Base-by-base conservation (phyloP, 2,329 filamentous ascomycete species). In the Orbilia blumenaviensis region DNA sequence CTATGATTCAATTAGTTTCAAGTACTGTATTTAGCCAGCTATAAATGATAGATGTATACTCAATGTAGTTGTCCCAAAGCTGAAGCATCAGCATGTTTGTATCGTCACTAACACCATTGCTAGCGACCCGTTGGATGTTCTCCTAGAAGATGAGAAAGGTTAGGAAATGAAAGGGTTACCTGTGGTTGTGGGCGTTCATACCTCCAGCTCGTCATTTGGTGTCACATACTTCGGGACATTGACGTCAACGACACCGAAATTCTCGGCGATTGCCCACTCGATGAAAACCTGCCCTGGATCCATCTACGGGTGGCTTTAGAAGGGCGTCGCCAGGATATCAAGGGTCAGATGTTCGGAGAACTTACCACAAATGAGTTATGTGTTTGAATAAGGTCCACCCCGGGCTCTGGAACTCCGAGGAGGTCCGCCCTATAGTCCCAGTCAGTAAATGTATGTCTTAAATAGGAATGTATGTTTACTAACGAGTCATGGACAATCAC, bases 31-130 rank as follows among this genome's bases (percentile, higher is more conserved):
- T 29, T n/a, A 7, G 18, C 2, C 6, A 2, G 9, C 18, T 32
- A 1, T 27, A 25, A 6, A 8, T 38, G 2, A 25, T 9, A 25
- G 46, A 18, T 14, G 79, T 85, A 80, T 83, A 88, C 85, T 97
- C 92, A 18, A 99, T 89, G 81, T 97, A 97, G 81, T 99, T 99
- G 80, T 97, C 94, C 95, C 95, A 99, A 12, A 99, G 85, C 81
- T 97, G 98, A 75, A 88, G 89, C 60, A 74, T 58, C 21, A 76
- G 32, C 3, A 38, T 38, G 44, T 77, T 73, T 23, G 54, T 48
- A 18, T 67, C 68, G 27, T 78, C 50, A 18, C n/a, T 38, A 10
- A 56, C 29, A 7, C 16, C 56, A 14, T 21, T 66, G n/a, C 50
- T 66, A 6, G 41, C 23, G 16, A 72, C 29, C 54, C 66, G 32